Base-by-base conservation (phyloP, 2,329 filamentous ascomycete genomes). In the Xylaria multiplex region DNA sequence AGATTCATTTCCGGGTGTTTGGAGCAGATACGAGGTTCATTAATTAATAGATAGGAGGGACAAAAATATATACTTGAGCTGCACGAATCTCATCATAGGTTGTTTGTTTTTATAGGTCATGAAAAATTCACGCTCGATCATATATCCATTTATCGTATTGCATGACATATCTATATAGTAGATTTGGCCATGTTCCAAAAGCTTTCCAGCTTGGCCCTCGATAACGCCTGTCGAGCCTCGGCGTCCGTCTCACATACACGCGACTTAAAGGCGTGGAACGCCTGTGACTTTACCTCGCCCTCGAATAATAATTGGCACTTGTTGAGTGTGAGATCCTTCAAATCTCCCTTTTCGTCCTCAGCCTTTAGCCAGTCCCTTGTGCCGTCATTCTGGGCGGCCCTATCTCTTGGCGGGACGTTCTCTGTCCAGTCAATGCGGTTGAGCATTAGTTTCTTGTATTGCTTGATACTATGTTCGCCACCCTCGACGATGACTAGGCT, bases 391-490 rank as follows among this genome's bases (percentile, higher is more conserved):
- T 89, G 90, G 43, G 84, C 85, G 66, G 89, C 84, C 56, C 84
- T 85, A 48, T 88, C 81, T 45, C 85, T 84, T 0, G 93, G 90
- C 2, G 89, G 89, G 0, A 88, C 86, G 72, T 97, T 97, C 77
- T 98, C 94, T 2, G 91, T 91, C 96, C 96, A 99, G 78, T 97
- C 91, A 75, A 98, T 93, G 54, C 96, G 93, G 72, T 95, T 90
- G 49, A 96, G 84, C 92, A 99, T 94, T 35, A 99, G 85, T 78
- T 97, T 97, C 78, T 91, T 93, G 83, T 95, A 98, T 69, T 90
- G 90, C 59, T 88, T 89, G 77, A 96, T 91, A 65, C 91, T 91
- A 81, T 96, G 90, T 66, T 89, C 84, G 45, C 96, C 96, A 40
- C 95, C 96, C 78, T 99, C 96, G 1, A 97, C 93, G 69, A 99